Conservation (phyloP, 176 grass and related monocot species). For the Oryza officinalis region DNA sequence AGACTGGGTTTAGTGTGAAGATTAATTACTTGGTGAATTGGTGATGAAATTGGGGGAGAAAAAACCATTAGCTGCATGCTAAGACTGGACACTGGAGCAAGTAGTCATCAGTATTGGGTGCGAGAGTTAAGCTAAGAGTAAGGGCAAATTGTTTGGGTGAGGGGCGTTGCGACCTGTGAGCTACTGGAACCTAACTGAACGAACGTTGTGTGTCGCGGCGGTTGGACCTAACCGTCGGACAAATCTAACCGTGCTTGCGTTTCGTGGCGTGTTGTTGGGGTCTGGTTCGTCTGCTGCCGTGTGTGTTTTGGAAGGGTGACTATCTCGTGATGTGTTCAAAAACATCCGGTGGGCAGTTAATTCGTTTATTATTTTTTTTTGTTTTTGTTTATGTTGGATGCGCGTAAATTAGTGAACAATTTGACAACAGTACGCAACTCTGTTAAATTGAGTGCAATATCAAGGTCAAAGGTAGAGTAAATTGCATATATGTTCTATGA, state of each 20-base stretch:
- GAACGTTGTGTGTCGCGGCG: conserved; percentile 17
- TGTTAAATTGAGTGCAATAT: not conserved
- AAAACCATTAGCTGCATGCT: not conserved
- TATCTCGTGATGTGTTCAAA: not conserved
- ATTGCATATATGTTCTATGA: too few relatives aligned
- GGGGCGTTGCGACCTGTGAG: conserved; percentile 42
- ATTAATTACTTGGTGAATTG: not conserved
- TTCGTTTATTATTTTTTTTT: not conserved
- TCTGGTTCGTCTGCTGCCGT: not conserved
- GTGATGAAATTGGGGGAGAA: not conserved
- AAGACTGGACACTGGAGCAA: not conserved
- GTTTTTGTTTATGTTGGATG: not conserved
- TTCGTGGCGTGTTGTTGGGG: conserved; percentile 18
- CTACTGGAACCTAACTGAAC: conserved; percentile 48
- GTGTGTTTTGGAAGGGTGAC: not conserved
- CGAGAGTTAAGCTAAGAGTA: not conserved
- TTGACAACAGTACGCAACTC: not conserved
- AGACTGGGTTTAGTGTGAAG: not conserved
- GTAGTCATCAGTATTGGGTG: not conserved
- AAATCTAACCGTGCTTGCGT: conserved; percentile 2
- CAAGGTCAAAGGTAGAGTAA: not conserved
- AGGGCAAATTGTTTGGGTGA: conserved; percentile 34
- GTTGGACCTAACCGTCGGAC: conserved; percentile 42
- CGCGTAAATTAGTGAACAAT: not conserved
- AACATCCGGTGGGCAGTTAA: not conserved